Conservation (phyloP, 1,284 basidiomycete species). For the Macrocybe sp. region DNA sequence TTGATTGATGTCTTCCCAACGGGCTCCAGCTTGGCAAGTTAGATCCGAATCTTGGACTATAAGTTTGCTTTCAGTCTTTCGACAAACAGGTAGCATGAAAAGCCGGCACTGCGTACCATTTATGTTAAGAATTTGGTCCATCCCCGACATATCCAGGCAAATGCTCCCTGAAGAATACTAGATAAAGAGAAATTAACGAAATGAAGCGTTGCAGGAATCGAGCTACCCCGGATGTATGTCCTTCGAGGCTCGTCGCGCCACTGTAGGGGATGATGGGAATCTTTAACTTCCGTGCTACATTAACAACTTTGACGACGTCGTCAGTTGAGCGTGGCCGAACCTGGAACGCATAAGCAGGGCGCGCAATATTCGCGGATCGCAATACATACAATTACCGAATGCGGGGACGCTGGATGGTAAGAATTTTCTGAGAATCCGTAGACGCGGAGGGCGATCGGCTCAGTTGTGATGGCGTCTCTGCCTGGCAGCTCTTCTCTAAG, state of each 20-base stretch:
- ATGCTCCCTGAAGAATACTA: conserved; percentile 62
- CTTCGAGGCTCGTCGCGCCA: conserved; percentile 75
- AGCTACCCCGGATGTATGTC: conserved; percentile 60
- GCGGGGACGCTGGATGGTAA: conserved; percentile 60
- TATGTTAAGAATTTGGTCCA: conserved; percentile 82
- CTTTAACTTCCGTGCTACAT: conserved; percentile 58
- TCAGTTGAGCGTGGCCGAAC: conserved; percentile 56
- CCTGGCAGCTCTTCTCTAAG: conserved; percentile 43
- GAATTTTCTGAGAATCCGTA: conserved; percentile 67
- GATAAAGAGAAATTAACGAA: conserved; percentile 8
- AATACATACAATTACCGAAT: conserved; percentile 58
- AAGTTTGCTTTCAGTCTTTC: conserved; percentile 40
- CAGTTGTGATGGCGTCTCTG: conserved; percentile 41
- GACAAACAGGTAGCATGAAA: background rate
- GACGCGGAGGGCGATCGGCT: conserved; percentile 41
- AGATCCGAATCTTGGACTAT: conserved; percentile 77
- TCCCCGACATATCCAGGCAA: conserved; percentile 81
- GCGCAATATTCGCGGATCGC: conserved; percentile 45
- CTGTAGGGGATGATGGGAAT: conserved; percentile 72
- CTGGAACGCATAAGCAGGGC: conserved; percentile 21
- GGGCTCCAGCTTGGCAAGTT: conserved; percentile 75
- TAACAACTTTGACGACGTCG: conserved; percentile 67
- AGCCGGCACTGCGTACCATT: conserved; percentile 45
- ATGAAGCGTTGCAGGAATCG: conserved; percentile 1
- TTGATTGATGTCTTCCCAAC: conserved; percentile 88